phyloP scores from a whole-genome alignment of 345 rosid species.

The Gynandropsis gynandra region DNA sequence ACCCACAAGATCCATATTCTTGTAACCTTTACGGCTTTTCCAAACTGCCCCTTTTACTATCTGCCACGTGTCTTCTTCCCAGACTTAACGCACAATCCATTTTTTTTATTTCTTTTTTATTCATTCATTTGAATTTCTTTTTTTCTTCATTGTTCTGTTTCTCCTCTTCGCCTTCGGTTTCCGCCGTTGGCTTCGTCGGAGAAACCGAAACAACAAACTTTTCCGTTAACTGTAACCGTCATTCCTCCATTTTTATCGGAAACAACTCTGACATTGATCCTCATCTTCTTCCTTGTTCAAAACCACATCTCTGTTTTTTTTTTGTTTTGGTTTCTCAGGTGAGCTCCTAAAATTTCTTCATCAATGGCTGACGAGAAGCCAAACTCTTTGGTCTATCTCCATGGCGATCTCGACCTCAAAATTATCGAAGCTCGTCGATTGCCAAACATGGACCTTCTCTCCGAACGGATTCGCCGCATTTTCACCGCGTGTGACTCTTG shows the following conservation, averaged over 20 bases:
- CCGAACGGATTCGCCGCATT: slow-evolving; percentile 51
- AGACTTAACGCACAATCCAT: too few species aligned
- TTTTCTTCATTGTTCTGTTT: not conserved
- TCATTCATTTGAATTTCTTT: not conserved
- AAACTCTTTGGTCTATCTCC: slow-evolving; percentile 31
- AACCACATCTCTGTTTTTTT: not conserved
- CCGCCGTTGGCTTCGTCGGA: slow-evolving; percentile 31
- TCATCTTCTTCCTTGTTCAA: not conserved
- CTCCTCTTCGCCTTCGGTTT: slow-evolving; percentile 23
- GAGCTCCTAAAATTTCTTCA: not conserved
- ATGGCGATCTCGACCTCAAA: slow-evolving; percentile 68
- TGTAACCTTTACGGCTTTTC: not conserved
- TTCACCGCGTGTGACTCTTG: slow-evolving; percentile 36
- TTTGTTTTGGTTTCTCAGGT: not conserved
- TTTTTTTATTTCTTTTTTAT: not conserved
- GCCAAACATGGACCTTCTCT: slow-evolving; percentile 75
- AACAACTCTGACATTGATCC: not conserved
- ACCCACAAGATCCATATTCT: too few species aligned
- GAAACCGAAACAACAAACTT: slow-evolving; percentile 15
- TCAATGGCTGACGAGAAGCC: slow-evolving; percentile 33
- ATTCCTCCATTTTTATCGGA: not conserved
- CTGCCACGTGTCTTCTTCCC: too few species aligned
- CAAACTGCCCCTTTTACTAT: not conserved
- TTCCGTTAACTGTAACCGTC: not conserved
- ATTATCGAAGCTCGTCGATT: slow-evolving; percentile 66